Evolutionary conservation across 2,329 filamentous ascomycete species (phyloP).

Genomic region (Ophidiomyces ophidiicola): DNA sequence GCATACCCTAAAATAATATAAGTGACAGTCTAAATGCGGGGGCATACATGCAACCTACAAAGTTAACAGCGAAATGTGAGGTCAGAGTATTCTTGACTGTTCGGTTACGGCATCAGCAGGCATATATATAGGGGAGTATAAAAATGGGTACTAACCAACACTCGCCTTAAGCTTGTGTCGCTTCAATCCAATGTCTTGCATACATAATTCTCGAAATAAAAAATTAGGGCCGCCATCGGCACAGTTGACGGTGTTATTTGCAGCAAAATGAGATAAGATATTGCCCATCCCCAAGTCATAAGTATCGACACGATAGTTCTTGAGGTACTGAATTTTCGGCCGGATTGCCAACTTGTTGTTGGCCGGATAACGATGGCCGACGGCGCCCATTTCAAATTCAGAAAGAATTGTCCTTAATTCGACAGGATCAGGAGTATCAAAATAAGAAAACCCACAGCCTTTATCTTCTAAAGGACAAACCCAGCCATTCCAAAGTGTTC

Average conservation of each 20-base stretch:
- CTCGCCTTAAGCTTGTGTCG: constrained; percentile 29
- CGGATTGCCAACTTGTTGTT: not conserved
- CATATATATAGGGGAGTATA: not conserved
- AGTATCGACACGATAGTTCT: constrained; percentile 25
- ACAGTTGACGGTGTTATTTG: constrained; percentile 42
- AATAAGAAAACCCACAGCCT: constrained; percentile 39
- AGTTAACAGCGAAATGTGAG: constrained; percentile 40
- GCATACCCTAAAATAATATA: constrained; percentile 36
- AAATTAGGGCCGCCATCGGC: constrained; percentile 47
- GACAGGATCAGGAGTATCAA: constrained; percentile 18
- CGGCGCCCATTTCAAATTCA: constrained; percentile 22
- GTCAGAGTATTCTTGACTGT: constrained; percentile 31
- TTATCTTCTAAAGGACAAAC: constrained; percentile 39
- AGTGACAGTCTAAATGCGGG: not conserved
- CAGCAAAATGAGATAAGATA: constrained; percentile 44
- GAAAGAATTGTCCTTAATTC: constrained; percentile 26
- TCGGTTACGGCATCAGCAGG: constrained; percentile 3
- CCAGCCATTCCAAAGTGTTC: constrained; percentile 52
- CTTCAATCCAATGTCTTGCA: constrained; percentile 35
- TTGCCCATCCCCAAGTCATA: constrained; percentile 30
- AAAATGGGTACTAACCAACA: constrained; percentile 22
- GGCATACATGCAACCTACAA: constrained; percentile 22
- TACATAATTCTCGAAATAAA: constrained; percentile 44
- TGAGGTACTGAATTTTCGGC: constrained; percentile 13
- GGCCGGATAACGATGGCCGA: constrained; percentile 13